Base-by-base conservation (phyloP, 208 protist genomes). In the Trypanosoma theileri region DNA sequence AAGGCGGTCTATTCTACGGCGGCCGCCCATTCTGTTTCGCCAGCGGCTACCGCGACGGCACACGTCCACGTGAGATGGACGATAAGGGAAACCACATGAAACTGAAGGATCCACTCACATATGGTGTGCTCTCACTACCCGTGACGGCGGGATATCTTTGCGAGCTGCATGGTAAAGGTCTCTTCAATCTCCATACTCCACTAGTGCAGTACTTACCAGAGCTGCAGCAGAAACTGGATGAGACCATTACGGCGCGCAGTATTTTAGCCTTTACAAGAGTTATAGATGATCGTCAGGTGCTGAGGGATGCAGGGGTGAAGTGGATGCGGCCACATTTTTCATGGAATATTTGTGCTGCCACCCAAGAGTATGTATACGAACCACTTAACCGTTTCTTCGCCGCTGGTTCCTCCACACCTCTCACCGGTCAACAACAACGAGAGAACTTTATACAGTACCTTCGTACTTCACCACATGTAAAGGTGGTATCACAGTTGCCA, bases 81-180 rank as follows among this genome's bases (percentile, higher is more conserved):
- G 89, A 95, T 69, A 92, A 92, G 66, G 86, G 85, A 11, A 93
- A 95, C 73, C 81, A 88, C 74, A 80, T 95, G 82, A 79, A 81
- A 41, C 75, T 95, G 31, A 89, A 88, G 61, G 89, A 95, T 69
- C 86, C 89, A 22, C 78, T 95, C 19, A 72, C 82, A 14, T 92
- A 91, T 73, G 84, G 86, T 55, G 68, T 57, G 11, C 71, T 95
- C 9, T 83, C 80, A 4, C 61, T 91, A 21, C 89, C 89, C n/a
- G 66, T 95, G n/a, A 85, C 86, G 11, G 74, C 79, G 12, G 85
- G 80, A 17, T 91, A 88, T 51, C 65, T 95, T 28, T 92, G 85
- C 61, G 81, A 95, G 52, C 76, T 92, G 54, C 89, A 95, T 66
- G 79, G 85, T 19, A 74, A 73, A 13, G 79, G 70, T 24, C 40